Percentiles rank a stretch among this genome's conserved stretches.
These are phyloP conservation scores for Candida mattraensis DNA, from an alignment of 805 yeast genomes.

Conservation along the genomic window DNA sequence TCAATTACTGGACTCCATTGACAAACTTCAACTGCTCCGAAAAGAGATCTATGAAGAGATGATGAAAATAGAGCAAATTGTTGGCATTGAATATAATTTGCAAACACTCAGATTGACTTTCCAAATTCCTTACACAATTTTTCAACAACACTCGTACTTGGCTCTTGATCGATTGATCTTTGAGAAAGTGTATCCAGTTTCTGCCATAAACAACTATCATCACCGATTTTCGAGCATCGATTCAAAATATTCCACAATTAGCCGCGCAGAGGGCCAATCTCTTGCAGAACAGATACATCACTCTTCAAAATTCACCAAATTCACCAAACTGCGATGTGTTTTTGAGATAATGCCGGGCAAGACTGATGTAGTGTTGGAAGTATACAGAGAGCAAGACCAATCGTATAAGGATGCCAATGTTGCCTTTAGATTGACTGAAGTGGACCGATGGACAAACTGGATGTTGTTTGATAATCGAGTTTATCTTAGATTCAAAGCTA, in stretches of 20 bases:
- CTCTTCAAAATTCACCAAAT: slow-evolving; percentile 2
- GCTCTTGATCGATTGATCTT: slow-evolving; percentile 31
- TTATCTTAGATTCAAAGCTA: slow-evolving; percentile 8
- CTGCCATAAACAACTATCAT: slow-evolving; percentile 24
- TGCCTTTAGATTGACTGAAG: too few relatives aligned
- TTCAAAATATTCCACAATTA: slow-evolving; percentile 13
- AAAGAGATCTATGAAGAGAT: slow-evolving; percentile 22
- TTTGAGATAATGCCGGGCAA: slow-evolving; percentile 6
- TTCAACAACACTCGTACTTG: slow-evolving; percentile 18
- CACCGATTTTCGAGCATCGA: slow-evolving; percentile 27
- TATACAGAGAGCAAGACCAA: too few relatives aligned
- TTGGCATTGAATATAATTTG: too few relatives aligned
- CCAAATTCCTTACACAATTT: slow-evolving; percentile 15
- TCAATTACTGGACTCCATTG: slow-evolving; percentile 14
- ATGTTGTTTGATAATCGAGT: slow-evolving; percentile 13
- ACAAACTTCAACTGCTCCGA: slow-evolving; percentile 14
- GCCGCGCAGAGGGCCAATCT: slow-evolving; percentile 4
- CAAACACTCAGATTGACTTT: slow-evolving; percentile 17
- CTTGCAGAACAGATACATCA: slow-evolving; percentile 9
- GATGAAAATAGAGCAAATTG: slow-evolving; percentile 13
- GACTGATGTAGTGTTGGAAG: too few relatives aligned
- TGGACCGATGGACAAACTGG: slow-evolving; percentile 14
- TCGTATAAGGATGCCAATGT: too few relatives aligned
- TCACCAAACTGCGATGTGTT: slow-evolving; percentile 14
- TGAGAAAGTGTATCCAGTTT: slow-evolving; percentile 20